Evolutionary conservation across 805 yeast genomes (phyloP).

Genomic region (Cyberlindnera petersonii): DNA sequence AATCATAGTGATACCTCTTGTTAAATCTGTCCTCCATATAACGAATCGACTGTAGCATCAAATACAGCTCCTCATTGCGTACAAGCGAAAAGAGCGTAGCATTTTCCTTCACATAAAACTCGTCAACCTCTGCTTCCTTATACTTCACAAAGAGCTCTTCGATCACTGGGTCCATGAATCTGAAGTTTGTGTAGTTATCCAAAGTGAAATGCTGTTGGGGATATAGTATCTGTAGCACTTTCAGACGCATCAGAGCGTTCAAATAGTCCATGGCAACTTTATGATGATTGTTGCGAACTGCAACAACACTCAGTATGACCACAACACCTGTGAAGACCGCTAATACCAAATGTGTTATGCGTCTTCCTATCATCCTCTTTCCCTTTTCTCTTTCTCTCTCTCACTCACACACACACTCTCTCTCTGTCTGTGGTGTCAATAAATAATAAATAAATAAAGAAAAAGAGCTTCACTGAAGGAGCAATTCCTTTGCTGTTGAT

Average conservation of each 20-base stretch:
- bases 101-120: constrained; percentile 40
- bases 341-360: constrained; percentile 1
- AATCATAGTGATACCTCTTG: constrained; percentile 57
- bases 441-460: too few species aligned
- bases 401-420: neutral
- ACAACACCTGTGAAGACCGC: neutral
- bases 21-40: constrained; percentile 67
- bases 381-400: neutral
- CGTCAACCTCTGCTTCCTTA: constrained; percentile 12
- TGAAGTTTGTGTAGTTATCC: constrained; percentile 20
- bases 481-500: too few species aligned
- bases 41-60: constrained; percentile 54
- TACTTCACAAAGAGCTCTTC: constrained; percentile 9
- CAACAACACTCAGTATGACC: constrained; percentile 6
- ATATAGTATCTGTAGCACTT: constrained; percentile 22
- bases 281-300: constrained; percentile 23
- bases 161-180: constrained; percentile 17
- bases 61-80: constrained; percentile 59
- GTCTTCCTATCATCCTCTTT: constrained; percentile 4
- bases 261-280: constrained; percentile 19
- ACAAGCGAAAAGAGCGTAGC: constrained; percentile 72
- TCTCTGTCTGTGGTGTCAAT: too few species aligned
- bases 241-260: constrained; percentile 18
- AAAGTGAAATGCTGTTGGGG: constrained; percentile 24
- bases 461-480: neutral